Evolutionary conservation across 495 filamentous ascomycete genomes (phyloP).

Genomic region (Cudoniella acicularis): DNA sequence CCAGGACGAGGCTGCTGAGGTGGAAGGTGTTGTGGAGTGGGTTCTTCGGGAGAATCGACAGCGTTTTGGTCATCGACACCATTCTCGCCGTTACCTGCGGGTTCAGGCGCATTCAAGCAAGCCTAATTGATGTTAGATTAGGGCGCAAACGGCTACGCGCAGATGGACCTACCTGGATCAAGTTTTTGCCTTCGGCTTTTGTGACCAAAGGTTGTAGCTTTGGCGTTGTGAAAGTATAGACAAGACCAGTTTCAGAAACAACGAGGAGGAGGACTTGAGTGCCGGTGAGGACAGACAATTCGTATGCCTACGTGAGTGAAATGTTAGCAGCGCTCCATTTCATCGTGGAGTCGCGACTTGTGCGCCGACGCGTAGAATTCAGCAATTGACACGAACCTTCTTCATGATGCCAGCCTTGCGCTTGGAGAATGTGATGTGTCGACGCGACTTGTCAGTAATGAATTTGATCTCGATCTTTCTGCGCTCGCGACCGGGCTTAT

Average conservation of each 20-base stretch:
- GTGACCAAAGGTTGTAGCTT: conserved; percentile 99
- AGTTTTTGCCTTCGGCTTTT: conserved; percentile 98
- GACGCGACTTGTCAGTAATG: conserved; percentile 99
- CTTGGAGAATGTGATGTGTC: conserved; percentile 99
- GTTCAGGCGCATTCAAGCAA: conserved; percentile 94
- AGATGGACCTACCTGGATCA: conserved; percentile 79
- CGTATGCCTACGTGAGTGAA: conserved; percentile 70
- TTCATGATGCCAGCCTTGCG: conserved; percentile 99
- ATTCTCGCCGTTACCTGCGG: conserved; percentile 80
- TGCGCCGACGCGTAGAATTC: conserved; percentile 19
- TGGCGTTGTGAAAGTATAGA: conserved; percentile 99
- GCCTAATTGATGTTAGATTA: conserved; percentile 53
- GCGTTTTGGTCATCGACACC: conserved; percentile 72
- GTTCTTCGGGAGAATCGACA: conserved; percentile 63
- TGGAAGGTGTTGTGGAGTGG: conserved; percentile 53
- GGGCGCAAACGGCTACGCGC: conserved; percentile 1
- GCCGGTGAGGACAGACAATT: conserved; percentile 94
- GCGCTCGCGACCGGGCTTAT: conserved; percentile 96
- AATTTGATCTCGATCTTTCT: conserved; percentile 99
- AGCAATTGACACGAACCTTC: conserved; percentile 66
- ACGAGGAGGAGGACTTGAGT: conserved; percentile 97
- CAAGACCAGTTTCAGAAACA: conserved; percentile 95
- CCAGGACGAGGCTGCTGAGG: conserved; percentile 47
- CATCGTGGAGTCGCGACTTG: conserved; percentile 14
- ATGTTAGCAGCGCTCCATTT: conserved; percentile 28